Percentiles rank a stretch among this genome's conserved stretches.
phyloP scores from a whole-genome alignment of 2,329 filamentous ascomycete genomes.

The Colletotrichum sp. region DNA sequence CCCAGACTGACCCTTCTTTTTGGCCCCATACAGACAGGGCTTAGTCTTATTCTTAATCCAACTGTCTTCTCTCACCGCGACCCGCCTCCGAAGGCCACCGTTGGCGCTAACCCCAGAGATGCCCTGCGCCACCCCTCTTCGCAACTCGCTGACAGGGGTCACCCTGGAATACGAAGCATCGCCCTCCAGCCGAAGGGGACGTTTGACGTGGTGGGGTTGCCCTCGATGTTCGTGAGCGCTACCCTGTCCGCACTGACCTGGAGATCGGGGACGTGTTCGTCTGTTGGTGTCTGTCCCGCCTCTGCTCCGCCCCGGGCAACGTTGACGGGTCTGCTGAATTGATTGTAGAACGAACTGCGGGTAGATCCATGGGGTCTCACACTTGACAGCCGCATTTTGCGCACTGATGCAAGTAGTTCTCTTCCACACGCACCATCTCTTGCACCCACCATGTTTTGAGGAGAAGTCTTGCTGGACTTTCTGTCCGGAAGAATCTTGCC shows the following conservation, averaged over 20 bases:
- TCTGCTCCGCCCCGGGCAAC: not conserved
- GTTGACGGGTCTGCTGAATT: not conserved
- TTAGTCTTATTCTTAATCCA: not conserved
- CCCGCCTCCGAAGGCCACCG: not conserved
- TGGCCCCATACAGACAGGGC: not conserved
- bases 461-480: not conserved
- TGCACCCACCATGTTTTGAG: not conserved
- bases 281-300: not conserved
- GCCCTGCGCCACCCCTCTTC: not conserved
- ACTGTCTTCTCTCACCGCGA: not conserved
- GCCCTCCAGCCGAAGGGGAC: not conserved
- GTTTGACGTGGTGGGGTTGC: not conserved
- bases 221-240: not conserved
- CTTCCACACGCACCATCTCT: not conserved
- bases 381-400: not conserved
- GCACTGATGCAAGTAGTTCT: not conserved
- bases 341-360: not conserved
- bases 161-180: not conserved
- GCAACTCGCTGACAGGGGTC: not conserved
- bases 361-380: not conserved
- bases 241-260: not conserved
- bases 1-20: not conserved
- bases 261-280: not conserved
- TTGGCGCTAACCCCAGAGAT: not conserved
- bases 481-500: not conserved